These are phyloP conservation scores for Penicillium sp. DNA, from an alignment of 2,329 filamentous ascomycete species.

Conservation along the genomic window DNA sequence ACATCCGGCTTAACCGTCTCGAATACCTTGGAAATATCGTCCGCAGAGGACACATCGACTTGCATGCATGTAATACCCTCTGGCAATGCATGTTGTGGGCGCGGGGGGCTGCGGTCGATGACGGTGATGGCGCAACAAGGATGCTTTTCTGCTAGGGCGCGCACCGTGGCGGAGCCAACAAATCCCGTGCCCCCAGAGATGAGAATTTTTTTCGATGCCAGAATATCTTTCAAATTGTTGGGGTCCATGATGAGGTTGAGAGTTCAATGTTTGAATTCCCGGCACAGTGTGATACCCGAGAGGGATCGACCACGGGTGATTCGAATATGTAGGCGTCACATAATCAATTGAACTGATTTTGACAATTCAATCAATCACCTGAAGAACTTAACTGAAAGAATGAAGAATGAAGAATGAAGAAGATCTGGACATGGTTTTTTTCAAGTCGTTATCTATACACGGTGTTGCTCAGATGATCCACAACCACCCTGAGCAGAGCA, in stretches of 20 bases:
- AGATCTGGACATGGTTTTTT: slow-evolving; percentile 21
- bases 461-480: slow-evolving; percentile 14
- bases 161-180: slow-evolving; percentile 40
- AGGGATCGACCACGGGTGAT: not conserved
- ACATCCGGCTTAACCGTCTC: slow-evolving; percentile 46
- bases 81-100: slow-evolving; percentile 29
- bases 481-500: slow-evolving; percentile 15
- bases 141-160: slow-evolving; percentile 39
- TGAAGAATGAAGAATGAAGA: not conserved
- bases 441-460: slow-evolving; percentile 29
- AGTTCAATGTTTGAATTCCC: not conserved
- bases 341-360: not conserved
- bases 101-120: slow-evolving; percentile 36
- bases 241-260: not conserved
- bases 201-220: slow-evolving; percentile 29
- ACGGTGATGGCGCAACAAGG: slow-evolving; percentile 38
- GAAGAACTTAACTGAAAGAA: not conserved
- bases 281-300: not conserved
- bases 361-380: not conserved
- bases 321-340: not conserved
- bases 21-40: slow-evolving; percentile 37
- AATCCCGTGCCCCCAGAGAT: slow-evolving; percentile 44
- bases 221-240: not conserved
- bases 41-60: slow-evolving; percentile 35
- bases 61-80: slow-evolving; percentile 26